These are phyloP conservation scores for Verbascum thapsus DNA, from an alignment of 257 asterid genomes.

Conservation along the genomic window DNA sequence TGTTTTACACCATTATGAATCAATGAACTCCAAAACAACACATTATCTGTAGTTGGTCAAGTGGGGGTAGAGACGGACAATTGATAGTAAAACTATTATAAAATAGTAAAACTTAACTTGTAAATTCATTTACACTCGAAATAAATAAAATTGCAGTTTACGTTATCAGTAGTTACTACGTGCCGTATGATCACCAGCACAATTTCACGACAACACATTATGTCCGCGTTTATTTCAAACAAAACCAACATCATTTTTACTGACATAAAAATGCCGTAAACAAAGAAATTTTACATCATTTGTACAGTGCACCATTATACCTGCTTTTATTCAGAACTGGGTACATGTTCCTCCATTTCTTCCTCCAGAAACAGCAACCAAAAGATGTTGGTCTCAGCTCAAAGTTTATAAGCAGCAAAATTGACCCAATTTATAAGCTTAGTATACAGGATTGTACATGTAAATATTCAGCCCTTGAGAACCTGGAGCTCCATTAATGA, in stretches of 20 bases:
- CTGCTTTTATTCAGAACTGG: constrained; percentile 7
- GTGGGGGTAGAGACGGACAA: too few species aligned
- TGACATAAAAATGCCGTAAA: not conserved
- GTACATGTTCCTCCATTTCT: constrained; percentile 3
- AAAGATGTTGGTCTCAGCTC: not conserved
- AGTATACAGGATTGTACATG: constrained; percentile 2
- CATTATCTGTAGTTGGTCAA: too few species aligned
- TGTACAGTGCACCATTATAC: constrained; percentile 10
- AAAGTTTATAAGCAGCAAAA: not conserved
- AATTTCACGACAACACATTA: too few species aligned
- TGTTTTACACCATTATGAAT: too few species aligned
- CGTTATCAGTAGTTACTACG: too few species aligned
- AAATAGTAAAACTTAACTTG: too few species aligned
- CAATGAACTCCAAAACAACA: too few species aligned
- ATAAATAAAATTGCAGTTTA: too few species aligned
- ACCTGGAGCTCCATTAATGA: constrained; percentile 51
- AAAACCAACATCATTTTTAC: not conserved
- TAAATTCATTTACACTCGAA: too few species aligned
- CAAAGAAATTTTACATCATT: not conserved
- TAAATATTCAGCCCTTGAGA: constrained; percentile 34
- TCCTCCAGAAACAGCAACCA: constrained; percentile 24
- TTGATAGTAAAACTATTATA: too few species aligned
- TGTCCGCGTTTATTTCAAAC: not conserved
- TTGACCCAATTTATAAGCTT: constrained; percentile 19
- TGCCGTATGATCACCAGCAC: too few species aligned